phyloP scores from a whole-genome alignment of 225 moss, liverwort and hornwort species.

The Thuidium tamariscinum region DNA sequence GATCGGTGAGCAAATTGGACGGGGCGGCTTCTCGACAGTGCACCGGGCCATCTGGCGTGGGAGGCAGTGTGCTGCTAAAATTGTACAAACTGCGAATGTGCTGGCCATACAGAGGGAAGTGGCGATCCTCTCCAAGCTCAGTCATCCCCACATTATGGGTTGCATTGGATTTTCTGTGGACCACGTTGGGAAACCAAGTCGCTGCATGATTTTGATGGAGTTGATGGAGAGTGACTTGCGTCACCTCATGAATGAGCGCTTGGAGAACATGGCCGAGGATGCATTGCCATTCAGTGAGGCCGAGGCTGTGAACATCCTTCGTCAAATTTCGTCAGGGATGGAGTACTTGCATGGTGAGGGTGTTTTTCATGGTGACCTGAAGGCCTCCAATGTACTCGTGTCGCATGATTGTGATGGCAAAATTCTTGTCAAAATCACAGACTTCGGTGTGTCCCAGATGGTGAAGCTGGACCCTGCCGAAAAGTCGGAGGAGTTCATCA shows the following conservation, averaged over 20 bases:
- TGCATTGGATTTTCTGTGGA: background rate
- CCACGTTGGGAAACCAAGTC: background rate
- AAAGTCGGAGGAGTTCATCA: background rate
- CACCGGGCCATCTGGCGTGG: background rate
- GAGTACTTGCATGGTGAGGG: background rate
- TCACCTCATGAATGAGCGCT: background rate
- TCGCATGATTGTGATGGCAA: background rate
- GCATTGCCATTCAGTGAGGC: background rate
- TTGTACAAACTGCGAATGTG: background rate
- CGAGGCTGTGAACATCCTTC: background rate
- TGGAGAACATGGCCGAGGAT: background rate
- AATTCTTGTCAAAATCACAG: background rate
- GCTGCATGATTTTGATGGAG: background rate
- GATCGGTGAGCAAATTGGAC: background rate
- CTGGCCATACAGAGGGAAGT: background rate
- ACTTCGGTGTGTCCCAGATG: background rate
- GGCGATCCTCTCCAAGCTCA: background rate
- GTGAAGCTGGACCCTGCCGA: background rate
- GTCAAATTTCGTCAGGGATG: background rate
- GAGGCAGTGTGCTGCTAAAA: background rate
- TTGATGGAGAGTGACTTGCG: background rate
- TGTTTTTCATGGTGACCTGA: background rate
- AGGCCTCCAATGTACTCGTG: background rate
- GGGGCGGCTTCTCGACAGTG: background rate
- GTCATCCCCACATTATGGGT: background rate